Evolutionary conservation across 2,329 filamentous ascomycete genomes (phyloP).

Genomic region (Zarea fungicola): DNA sequence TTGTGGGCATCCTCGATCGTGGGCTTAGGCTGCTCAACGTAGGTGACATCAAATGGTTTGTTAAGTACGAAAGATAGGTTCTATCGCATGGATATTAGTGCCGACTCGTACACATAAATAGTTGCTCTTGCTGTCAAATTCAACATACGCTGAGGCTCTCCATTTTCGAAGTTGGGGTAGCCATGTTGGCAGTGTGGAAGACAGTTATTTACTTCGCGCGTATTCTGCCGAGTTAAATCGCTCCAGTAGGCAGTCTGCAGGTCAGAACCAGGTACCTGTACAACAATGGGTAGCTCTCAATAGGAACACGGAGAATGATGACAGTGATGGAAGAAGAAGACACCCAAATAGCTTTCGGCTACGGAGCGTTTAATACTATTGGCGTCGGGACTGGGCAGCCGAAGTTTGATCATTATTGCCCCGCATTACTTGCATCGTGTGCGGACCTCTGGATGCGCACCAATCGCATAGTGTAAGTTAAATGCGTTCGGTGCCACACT

Average conservation of each 20-base stretch:
- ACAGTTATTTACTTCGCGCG: not conserved
- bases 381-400: not conserved
- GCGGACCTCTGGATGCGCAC: constrained; percentile 12
- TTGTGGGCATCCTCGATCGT: constrained; percentile 62
- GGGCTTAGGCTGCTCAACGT: constrained; percentile 71
- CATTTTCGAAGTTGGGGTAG: constrained; percentile 21
- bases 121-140: not conserved
- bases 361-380: too few relatives aligned
- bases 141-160: constrained; percentile 25
- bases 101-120: too few relatives aligned
- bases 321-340: too few relatives aligned
- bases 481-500: too few relatives aligned
- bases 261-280: not conserved
- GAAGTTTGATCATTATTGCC: not conserved
- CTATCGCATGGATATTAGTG: constrained; percentile 32
- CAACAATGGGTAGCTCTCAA: too few relatives aligned
- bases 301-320: too few relatives aligned
- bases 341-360: too few relatives aligned
- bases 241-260: too few relatives aligned
- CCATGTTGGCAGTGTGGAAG: constrained; percentile 18
- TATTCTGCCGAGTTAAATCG: too few relatives aligned
- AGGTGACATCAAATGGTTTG: constrained; percentile 66
- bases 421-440: not conserved
- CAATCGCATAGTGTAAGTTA: constrained; percentile 10
- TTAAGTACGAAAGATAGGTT: constrained; percentile 84